Evolutionary conservation across 495 filamentous ascomycete genomes (phyloP).

Genomic region (Schizothecium vesticola): DNA sequence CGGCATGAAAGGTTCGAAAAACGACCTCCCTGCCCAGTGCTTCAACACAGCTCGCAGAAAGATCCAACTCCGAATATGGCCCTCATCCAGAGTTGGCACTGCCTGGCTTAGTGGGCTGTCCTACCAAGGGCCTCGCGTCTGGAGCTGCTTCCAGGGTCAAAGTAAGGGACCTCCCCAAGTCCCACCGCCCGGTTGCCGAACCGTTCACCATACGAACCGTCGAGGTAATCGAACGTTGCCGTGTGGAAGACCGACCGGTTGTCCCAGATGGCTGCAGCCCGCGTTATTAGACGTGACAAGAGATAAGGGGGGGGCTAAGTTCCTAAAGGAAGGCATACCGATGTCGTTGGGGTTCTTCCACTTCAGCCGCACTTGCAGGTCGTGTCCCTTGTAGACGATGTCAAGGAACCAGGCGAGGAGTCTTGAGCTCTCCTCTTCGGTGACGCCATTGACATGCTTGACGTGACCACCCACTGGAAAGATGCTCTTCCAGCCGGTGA

Average conservation of each 20-base stretch:
- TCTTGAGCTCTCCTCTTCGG: slow-evolving; percentile 53
- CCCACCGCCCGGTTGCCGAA: slow-evolving; percentile 59
- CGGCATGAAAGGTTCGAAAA: no score
- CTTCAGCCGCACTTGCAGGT: slow-evolving; percentile 62
- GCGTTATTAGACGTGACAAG: not conserved
- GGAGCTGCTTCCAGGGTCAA: slow-evolving; percentile 54
- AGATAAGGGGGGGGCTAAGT: not conserved
- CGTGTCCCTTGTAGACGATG: slow-evolving; percentile 65
- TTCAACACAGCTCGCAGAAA: not conserved
- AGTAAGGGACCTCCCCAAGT: slow-evolving; percentile 61
- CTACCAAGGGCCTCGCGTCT: slow-evolving; percentile 47
- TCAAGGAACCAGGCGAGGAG: slow-evolving; percentile 55
- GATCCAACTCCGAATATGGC: not conserved
- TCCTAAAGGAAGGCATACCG: slow-evolving; percentile 26
- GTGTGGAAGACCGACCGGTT: slow-evolving; percentile 64
- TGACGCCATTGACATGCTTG: slow-evolving; percentile 59
- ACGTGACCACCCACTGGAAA: slow-evolving; percentile 61
- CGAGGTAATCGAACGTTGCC: slow-evolving; percentile 61
- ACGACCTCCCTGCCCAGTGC: no score
- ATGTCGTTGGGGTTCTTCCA: slow-evolving; percentile 59
- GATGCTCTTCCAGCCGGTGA: slow-evolving; percentile 72
- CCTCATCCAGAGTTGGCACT: not conserved
- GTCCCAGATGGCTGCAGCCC: slow-evolving; percentile 63
- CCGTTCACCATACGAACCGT: slow-evolving; percentile 48
- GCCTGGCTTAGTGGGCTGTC: not conserved